phyloP scores from a whole-genome alignment of 768 basidiomycete genomes.

The Phanerodontia chrysosporium region DNA sequence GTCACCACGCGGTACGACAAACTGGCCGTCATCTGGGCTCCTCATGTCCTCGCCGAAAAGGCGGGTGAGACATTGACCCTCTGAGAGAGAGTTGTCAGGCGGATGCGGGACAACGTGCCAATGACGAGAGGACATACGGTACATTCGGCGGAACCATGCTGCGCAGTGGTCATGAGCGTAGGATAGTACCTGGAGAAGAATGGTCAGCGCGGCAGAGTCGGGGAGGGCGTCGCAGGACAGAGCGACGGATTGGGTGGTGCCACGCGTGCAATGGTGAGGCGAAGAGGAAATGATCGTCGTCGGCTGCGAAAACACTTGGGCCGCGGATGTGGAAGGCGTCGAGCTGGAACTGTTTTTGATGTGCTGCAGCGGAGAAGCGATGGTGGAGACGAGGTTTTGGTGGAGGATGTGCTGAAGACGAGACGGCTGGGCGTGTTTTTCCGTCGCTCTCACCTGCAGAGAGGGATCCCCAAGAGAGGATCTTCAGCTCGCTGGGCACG shows the following conservation, averaged over 20 bases:
- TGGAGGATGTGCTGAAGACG: neutral
- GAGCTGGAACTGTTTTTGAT: neutral
- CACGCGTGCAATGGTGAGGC: neutral
- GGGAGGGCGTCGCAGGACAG: neutral
- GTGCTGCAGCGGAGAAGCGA: neutral
- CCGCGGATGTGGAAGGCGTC: neutral
- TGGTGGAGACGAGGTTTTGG: neutral
- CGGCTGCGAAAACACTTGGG: neutral
- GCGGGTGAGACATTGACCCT: neutral
- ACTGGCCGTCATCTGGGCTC: neutral
- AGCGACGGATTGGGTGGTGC: neutral
- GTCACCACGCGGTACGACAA: neutral
- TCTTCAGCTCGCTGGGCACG: neutral
- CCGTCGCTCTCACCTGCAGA: neutral
- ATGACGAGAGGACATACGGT: neutral
- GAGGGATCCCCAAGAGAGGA: neutral
- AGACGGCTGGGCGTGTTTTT: neutral
- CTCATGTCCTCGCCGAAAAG: neutral
- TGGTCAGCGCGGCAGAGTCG: neutral
- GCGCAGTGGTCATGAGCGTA: neutral
- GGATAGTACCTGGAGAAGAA: neutral
- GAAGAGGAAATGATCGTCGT: neutral
- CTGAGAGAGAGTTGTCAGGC: neutral
- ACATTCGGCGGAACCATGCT: neutral
- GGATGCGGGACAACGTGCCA: neutral